Conservation (phyloP, 495 filamentous ascomycete species). For the Aspergillus carlsbadensis region DNA sequence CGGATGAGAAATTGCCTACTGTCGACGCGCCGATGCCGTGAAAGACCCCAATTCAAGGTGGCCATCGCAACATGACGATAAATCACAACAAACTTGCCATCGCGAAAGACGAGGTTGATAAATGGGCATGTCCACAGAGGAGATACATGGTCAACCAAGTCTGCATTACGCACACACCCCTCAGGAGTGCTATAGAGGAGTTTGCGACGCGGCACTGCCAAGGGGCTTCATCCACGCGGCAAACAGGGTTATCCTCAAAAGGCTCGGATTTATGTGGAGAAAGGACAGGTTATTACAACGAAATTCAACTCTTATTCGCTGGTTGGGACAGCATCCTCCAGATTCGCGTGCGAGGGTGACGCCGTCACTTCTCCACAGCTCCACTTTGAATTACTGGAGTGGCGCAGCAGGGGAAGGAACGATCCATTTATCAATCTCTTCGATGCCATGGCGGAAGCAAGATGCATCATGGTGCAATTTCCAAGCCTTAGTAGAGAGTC, state of each 20-base stretch:
- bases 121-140: neutral
- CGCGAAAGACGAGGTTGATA: too few relatives aligned
- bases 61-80: slow-evolving; percentile 36
- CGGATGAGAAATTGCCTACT: slow-evolving; percentile 22
- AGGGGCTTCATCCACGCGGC: slow-evolving; percentile 3
- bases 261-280: neutral
- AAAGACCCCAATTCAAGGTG: slow-evolving; percentile 19
- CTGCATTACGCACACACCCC: neutral
- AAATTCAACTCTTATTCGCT: too few relatives aligned
- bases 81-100: neutral
- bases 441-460: too few relatives aligned
- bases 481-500: too few relatives aligned
- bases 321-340: too few relatives aligned
- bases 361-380: too few relatives aligned
- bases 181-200: neutral
- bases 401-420: too few relatives aligned
- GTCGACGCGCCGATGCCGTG: slow-evolving; percentile 21
- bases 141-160: neutral
- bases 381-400: too few relatives aligned
- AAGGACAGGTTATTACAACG: too few relatives aligned
- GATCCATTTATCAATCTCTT: too few relatives aligned
- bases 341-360: too few relatives aligned
- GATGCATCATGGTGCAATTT: too few relatives aligned
- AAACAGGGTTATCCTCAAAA: neutral
- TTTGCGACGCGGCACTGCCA: neutral